These are phyloP conservation scores for Boletus huronensis DNA, from an alignment of 768 basidiomycete species.

Conservation along the genomic window DNA sequence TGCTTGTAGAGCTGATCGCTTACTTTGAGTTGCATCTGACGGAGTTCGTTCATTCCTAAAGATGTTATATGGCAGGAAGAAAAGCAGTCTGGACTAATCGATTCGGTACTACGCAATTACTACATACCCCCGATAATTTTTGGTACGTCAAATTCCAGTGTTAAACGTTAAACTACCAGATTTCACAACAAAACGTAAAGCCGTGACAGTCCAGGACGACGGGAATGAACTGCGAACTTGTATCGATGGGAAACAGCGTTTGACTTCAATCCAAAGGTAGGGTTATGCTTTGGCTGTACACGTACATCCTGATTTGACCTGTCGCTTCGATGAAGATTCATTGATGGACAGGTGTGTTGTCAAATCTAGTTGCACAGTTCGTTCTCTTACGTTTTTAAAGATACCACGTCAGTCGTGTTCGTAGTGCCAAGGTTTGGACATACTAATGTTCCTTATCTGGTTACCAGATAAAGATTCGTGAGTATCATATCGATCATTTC, in stretches of 20 bases:
- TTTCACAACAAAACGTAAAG: slow-evolving; percentile 25
- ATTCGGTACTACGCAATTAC: slow-evolving; percentile 61
- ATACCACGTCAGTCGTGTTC: slow-evolving; percentile 39
- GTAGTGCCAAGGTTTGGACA: not conserved
- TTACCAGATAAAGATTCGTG: slow-evolving; percentile 40
- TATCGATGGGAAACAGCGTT: slow-evolving; percentile 71
- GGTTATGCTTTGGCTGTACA: not conserved
- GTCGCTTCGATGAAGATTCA: slow-evolving; percentile 39
- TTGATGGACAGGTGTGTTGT: slow-evolving; percentile 50
- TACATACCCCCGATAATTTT: slow-evolving; percentile 69
- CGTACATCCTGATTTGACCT: not conserved
- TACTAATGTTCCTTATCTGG: slow-evolving; percentile 4
- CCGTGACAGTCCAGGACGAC: slow-evolving; percentile 37
- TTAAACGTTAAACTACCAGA: not conserved
- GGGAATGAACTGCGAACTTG: slow-evolving; percentile 48
- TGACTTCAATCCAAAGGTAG: slow-evolving; percentile 63
- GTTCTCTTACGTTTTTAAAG: slow-evolving; percentile 16
- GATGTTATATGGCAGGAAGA: slow-evolving; percentile 62
- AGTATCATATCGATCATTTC: slow-evolving; percentile 6
- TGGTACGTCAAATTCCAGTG: slow-evolving; percentile 35
- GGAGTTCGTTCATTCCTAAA: slow-evolving; percentile 23
- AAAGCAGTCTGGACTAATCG: slow-evolving; percentile 61
- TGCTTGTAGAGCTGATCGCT: not conserved
- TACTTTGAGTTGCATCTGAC: not conserved
- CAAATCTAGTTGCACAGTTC: not conserved